phyloP scores from a whole-genome alignment of 768 basidiomycete genomes.

The Termitomyces sp. region DNA sequence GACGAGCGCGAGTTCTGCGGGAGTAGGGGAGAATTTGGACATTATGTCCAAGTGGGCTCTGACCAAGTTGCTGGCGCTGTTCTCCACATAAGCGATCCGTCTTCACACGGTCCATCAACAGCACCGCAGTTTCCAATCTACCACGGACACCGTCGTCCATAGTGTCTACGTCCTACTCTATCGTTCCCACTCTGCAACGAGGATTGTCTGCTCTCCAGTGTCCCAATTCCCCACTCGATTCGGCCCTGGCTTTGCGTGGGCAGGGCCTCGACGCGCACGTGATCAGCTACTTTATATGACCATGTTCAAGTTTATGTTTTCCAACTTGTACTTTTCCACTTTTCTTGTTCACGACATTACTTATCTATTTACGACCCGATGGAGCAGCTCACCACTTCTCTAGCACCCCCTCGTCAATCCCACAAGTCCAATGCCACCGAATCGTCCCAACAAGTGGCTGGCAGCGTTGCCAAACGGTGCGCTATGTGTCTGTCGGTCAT shows the following conservation, averaged over 20 bases:
- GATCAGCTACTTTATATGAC: conserved; percentile 9
- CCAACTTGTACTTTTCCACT: conserved; percentile 16
- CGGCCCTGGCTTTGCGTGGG: neutral
- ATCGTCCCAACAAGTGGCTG: conserved; percentile 55
- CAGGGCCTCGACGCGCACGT: conserved; percentile 9
- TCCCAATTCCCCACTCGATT: neutral
- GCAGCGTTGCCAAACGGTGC: conserved; percentile 85
- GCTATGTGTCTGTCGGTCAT: conserved; percentile 16
- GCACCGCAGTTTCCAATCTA: neutral
- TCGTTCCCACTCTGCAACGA: too few species aligned
- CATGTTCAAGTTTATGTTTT: conserved; percentile 14
- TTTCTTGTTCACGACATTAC: conserved; percentile 20
- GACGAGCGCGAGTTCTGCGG: conserved; percentile 58
- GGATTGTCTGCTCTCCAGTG: neutral
- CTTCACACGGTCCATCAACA: conserved; percentile 21
- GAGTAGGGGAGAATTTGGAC: conserved; percentile 46
- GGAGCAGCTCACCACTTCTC: conserved; percentile 72
- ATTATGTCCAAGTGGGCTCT: conserved; percentile 31
- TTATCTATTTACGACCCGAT: conserved; percentile 37
- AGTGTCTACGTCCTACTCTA: neutral
- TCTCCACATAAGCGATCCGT: conserved; percentile 12
- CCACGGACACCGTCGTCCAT: neutral
- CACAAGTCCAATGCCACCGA: conserved; percentile 58
- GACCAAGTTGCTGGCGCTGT: conserved; percentile 4
- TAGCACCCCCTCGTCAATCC: conserved; percentile 55